These are phyloP conservation scores for Stachybotrys chlorohalonatus DNA, from an alignment of 2,329 filamentous ascomycete genomes.

Conservation along the genomic window DNA sequence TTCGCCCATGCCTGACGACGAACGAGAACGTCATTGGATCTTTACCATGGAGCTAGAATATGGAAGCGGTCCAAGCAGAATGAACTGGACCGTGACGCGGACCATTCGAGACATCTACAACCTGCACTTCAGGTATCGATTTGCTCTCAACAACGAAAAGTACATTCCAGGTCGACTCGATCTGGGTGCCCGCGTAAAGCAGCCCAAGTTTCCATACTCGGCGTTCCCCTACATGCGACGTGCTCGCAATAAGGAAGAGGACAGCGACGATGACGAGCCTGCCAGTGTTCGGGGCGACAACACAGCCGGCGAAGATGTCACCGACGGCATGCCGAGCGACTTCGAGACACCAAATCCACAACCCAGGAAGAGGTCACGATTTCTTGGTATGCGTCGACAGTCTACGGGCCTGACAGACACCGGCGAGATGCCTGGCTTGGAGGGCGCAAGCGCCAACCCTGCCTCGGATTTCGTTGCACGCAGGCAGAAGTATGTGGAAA, in stretches of 20 bases:
- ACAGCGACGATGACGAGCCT: slow-evolving; percentile 65
- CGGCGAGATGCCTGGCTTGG: slow-evolving; percentile 32
- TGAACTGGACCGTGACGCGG: slow-evolving; percentile 91
- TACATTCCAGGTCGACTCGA: slow-evolving; percentile 63
- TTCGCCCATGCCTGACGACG: slow-evolving; percentile 53
- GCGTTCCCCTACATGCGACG: slow-evolving; percentile 85
- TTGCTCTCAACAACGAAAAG: slow-evolving; percentile 75
- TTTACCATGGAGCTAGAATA: slow-evolving; percentile 94
- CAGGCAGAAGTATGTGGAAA: slow-evolving; percentile 61
- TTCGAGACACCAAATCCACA: slow-evolving; percentile 18
- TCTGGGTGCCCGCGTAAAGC: slow-evolving; percentile 59
- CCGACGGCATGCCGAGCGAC: slow-evolving; percentile 30
- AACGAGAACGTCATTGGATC: slow-evolving; percentile 64
- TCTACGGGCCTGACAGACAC: slow-evolving; percentile 41
- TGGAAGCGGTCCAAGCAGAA: slow-evolving; percentile 86
- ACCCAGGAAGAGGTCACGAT: slow-evolving; percentile 40
- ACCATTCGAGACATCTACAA: slow-evolving; percentile 87
- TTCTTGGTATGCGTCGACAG: slow-evolving; percentile 44
- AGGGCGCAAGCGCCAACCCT: slow-evolving; percentile 38
- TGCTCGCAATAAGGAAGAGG: slow-evolving; percentile 68
- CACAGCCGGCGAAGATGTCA: slow-evolving; percentile 35
- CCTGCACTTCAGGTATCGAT: slow-evolving; percentile 86
- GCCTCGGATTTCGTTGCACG: slow-evolving; percentile 34
- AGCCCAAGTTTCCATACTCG: slow-evolving; percentile 82
- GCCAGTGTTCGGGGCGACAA: slow-evolving; percentile 28